These are phyloP conservation scores for Grigorovia humatica DNA, from an alignment of 805 yeast genomes.

Conservation along the genomic window DNA sequence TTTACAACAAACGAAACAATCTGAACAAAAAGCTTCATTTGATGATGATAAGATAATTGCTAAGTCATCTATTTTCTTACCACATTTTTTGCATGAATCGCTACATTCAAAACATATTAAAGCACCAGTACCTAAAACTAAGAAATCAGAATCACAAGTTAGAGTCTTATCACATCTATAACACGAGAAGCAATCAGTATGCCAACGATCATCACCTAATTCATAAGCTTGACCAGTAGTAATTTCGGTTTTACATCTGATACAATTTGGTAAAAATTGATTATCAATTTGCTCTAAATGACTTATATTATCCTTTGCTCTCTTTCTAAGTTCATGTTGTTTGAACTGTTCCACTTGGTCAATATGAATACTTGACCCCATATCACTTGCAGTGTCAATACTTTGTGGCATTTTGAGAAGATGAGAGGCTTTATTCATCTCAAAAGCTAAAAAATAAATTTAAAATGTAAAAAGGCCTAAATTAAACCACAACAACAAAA, in stretches of 20 bases:
- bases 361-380: neutral
- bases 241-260: constrained; percentile 43
- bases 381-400: neutral
- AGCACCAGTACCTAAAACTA: constrained; percentile 88
- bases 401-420: neutral
- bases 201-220: constrained; percentile 93
- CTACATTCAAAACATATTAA: constrained; percentile 87
- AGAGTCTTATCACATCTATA: constrained; percentile 69
- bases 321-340: neutral
- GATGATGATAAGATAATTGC: constrained; percentile 83
- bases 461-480: neutral
- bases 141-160: constrained; percentile 80
- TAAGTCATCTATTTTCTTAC: constrained; percentile 81
- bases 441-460: no score
- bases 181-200: constrained; percentile 83
- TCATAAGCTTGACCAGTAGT: constrained; percentile 92
- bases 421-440: neutral
- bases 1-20: constrained; percentile 82
- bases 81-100: constrained; percentile 82
- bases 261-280: constrained; percentile 25
- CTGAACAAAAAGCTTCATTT: constrained; percentile 88
- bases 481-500: neutral
- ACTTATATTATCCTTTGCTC: neutral
- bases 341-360: neutral
- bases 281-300: neutral